A percentile compares a stretch with the other conserved stretches of the same genome.
These are phyloP conservation scores for Penicillium sp. DNA, from an alignment of 2,329 filamentous ascomycete genomes.

Conservation along the genomic window DNA sequence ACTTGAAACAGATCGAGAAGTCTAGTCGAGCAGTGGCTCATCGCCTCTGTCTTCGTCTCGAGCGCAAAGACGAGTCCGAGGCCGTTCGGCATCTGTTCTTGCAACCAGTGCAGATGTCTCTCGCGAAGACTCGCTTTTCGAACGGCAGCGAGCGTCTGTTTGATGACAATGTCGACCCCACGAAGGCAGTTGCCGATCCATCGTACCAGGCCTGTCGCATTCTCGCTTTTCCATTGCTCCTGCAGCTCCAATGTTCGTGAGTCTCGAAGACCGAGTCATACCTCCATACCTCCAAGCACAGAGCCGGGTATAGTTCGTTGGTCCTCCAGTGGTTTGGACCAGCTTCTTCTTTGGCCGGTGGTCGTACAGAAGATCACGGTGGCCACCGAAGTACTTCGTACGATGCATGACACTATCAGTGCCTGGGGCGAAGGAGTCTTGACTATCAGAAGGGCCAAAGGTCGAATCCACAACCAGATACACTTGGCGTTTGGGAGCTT, in stretches of 20 bases:
- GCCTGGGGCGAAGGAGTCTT: constrained; percentile 76
- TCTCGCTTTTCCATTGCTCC: constrained; percentile 72
- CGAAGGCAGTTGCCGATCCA: constrained; percentile 65
- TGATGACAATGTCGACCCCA: constrained; percentile 45
- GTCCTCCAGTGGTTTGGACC: constrained; percentile 58
- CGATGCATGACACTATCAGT: constrained; percentile 86
- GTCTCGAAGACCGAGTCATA: constrained; percentile 84
- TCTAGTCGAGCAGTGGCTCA: constrained; percentile 71
- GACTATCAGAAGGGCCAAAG: constrained; percentile 83
- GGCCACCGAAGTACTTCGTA: constrained; percentile 92
- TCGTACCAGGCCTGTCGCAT: constrained; percentile 65
- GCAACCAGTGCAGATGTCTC: constrained; percentile 64
- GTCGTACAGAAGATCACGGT: constrained; percentile 88
- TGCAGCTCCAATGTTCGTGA: constrained; percentile 81
- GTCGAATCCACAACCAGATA: constrained; percentile 81
- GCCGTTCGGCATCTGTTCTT: constrained; percentile 83
- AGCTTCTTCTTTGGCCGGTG: constrained; percentile 55
- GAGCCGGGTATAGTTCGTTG: constrained; percentile 74
- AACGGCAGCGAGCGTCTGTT: constrained; percentile 61
- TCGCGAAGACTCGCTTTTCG: constrained; percentile 79
- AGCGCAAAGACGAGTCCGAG: constrained; percentile 86
- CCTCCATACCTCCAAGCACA: constrained; percentile 84
- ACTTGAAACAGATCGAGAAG: constrained; percentile 83
- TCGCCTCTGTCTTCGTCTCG: constrained; percentile 59
- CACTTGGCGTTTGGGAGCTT: constrained; percentile 65